Base-by-base conservation (phyloP, 129 eudicot genomes). In the Deinandra increscens region DNA sequence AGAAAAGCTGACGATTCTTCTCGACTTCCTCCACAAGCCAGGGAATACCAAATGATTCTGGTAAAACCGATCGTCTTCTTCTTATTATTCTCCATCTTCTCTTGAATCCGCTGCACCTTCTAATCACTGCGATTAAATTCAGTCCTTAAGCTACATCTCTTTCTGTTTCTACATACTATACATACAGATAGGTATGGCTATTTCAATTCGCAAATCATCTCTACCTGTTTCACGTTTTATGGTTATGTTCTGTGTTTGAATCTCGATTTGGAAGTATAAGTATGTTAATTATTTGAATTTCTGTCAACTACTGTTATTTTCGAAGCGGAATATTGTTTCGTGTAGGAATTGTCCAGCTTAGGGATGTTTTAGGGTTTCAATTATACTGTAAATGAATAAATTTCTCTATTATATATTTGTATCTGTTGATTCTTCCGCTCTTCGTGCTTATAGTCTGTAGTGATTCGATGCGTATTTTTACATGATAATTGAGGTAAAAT, bases 21-120 rank as follows among this genome's bases (percentile, higher is more conserved):
- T 69, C 76, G 81, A 77, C 76, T 77, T 77, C 58, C 51, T 77
- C 58, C 38, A 26, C 71, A 77, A 77, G 76, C 45, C 54, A 69
- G 49, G 19, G 6, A 41, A 23, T 20, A 10, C 33, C 39, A 22
- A 37, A 39, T 48, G 68, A 68, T 15, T 68, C 60, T 75, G 39
- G 37, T 64, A 10, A 10, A 43, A 10, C 31, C 76, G 44, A 48
- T 69, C 56, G 10, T 76, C 69, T 0, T 55, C 44, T 53, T 55
- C 72, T 26, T 42, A n/a, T 53, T 71, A 13, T 53, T 49, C 64
- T 11, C 60, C 51, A n/a, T 36, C 66, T 36, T 36, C 29, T 60
- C 29, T 60, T 58, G 4, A 13, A 39, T 18, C 38, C 34, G 33
- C 38, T 23, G 13, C 54, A 50, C 60, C 71, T 38, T 69, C 75